These are phyloP conservation scores for Lippia alba DNA, from an alignment of 305 asterid species.

Conservation along the genomic window DNA sequence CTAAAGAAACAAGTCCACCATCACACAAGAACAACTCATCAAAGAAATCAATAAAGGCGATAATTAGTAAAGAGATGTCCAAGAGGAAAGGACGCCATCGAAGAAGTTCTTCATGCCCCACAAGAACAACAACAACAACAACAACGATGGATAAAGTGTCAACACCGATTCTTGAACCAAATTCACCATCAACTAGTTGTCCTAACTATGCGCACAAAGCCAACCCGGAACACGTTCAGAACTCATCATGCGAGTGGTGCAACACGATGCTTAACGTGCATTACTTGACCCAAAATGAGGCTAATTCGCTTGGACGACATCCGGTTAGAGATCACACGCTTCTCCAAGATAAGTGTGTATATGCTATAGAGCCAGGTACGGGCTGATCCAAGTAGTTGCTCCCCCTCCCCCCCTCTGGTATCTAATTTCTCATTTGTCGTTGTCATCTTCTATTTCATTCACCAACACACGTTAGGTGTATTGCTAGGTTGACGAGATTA, in stretches of 20 bases:
- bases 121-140: not conserved
- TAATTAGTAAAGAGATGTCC: slow-evolving; percentile 59
- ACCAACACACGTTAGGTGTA: no score
- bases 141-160: no score
- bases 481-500: no score
- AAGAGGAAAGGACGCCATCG: slow-evolving; percentile 56
- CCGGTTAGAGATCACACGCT: slow-evolving; percentile 55
- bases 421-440: no score
- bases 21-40: slow-evolving; percentile 59
- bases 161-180: no score
- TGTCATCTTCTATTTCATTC: no score
- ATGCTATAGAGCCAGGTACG: slow-evolving; percentile 54
- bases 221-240: not conserved
- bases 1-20: slow-evolving; percentile 34
- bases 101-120: slow-evolving; percentile 65
- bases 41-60: slow-evolving; percentile 65
- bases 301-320: slow-evolving; percentile 28
- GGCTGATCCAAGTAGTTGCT: no score
- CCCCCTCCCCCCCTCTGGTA: no score
- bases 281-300: slow-evolving; percentile 54
- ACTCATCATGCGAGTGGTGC: slow-evolving; percentile 34
- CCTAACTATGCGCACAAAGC: slow-evolving; percentile 19
- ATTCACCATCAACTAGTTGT: slow-evolving; percentile 3
- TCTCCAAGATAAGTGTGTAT: slow-evolving; percentile 48
- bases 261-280: slow-evolving; percentile 37